Base-by-base conservation (phyloP, 1,284 basidiomycete genomes). In the Salmacisia buchloeana region DNA sequence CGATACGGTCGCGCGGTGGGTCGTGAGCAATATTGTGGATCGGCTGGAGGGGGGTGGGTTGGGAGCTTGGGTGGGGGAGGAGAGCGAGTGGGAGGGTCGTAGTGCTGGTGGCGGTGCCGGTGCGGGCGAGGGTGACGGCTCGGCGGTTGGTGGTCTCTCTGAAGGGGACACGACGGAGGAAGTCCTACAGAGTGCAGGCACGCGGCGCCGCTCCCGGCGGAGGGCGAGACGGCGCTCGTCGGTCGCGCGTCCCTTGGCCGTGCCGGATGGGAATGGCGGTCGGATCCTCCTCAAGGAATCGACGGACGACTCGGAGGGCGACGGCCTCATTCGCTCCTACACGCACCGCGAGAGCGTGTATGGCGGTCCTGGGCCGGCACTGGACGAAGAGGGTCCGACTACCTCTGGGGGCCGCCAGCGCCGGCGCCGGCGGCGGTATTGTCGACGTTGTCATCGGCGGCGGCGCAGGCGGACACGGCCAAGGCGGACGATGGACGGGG, bases 21-120 rank as follows among this genome's bases (percentile, higher is more conserved):
- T 78, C 15, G 77, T 75, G 15, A 76, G 72, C 67, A 79, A 78
- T 58, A 76, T 79, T 31, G 75, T 75, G 43, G 73, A 79, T 41
- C 29, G 49, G 31, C 18, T 31, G 27, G 49, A 54, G 9, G 39
- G 39, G 68, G 69, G 21, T 66, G 67, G 13, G 3, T 59, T 68
- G 27, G 72, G 66, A 3, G 67, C 64, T 52, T 67, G 67, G 60
- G 35, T 63, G 15, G 68, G 69, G 36, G 67, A 69, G 1, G 61
- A 69, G 38, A 60, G 62, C 18, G 60, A 67, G 29, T 59, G 63
- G 2, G 57, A 67, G n/a, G 63, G 49, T 64, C 15, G 62, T 56
- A 1, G 59, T 49, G 31, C 58, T 62, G 45, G 65, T 63, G 27
- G 63, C 65, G 33, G 57, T 65, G 57, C 18, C 6, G 23, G 36